These are phyloP conservation scores for Trametes sp. DNA, from an alignment of 1,284 basidiomycete genomes.

Conservation along the genomic window DNA sequence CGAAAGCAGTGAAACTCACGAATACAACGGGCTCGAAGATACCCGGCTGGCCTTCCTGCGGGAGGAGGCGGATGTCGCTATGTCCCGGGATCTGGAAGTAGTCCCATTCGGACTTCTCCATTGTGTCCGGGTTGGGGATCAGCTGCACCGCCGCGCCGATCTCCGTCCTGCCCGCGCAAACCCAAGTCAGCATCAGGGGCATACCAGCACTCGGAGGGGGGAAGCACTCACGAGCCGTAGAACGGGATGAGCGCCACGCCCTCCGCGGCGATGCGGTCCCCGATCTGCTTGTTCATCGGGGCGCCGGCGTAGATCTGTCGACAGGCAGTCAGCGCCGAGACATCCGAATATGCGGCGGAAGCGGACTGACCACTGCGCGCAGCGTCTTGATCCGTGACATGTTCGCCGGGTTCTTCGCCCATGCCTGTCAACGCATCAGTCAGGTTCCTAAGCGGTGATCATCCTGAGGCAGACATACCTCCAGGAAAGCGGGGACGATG, in stretches of 20 bases:
- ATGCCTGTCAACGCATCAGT: constrained; percentile 26
- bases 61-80: constrained; percentile 27
- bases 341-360: not conserved
- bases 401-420: constrained; percentile 31
- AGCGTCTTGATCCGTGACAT: constrained; percentile 30
- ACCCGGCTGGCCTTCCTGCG: constrained; percentile 32
- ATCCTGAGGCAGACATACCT: constrained; percentile 23
- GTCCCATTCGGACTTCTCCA: constrained; percentile 36
- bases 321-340: not conserved
- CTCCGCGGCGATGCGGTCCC: constrained; percentile 35
- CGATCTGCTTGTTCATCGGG: constrained; percentile 39
- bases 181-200: not conserved
- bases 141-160: constrained; percentile 16
- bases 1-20: constrained; percentile 20
- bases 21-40: constrained; percentile 35
- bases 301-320: constrained; percentile 43
- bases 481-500: constrained; percentile 36
- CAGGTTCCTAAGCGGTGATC: not conserved
- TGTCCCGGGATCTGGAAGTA: constrained; percentile 34
- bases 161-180: constrained; percentile 14
- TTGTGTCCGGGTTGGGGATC: constrained; percentile 23
- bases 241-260: constrained; percentile 38
- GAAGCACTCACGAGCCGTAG: constrained; percentile 43
- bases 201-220: no score
- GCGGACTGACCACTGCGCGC: constrained; percentile 32